Percentiles rank a stretch among this genome's conserved stretches.
phyloP scores from a whole-genome alignment of 441 rosid genomes.

The Brassica hybrid region DNA sequence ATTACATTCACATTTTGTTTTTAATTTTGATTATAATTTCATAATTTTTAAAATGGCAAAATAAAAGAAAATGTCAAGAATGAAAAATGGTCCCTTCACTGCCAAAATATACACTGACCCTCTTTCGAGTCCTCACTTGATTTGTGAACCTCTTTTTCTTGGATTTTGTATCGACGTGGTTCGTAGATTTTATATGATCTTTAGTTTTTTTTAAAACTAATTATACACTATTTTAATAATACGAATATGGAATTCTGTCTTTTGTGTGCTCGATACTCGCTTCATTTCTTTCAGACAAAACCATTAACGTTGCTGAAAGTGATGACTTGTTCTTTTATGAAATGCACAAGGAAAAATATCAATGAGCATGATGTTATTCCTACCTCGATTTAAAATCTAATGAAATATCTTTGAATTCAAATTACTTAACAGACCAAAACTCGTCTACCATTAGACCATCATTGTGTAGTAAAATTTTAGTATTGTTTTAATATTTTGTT shows the following conservation, averaged over 20 bases:
- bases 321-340: too few relatives aligned
- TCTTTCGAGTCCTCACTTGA: background rate
- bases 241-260: too few relatives aligned
- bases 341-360: background rate
- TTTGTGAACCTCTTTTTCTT: conserved; percentile 1
- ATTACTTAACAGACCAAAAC: too few relatives aligned
- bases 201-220: background rate
- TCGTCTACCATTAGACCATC: too few relatives aligned
- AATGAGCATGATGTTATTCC: background rate
- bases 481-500: background rate
- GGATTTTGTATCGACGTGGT: conserved; percentile 12
- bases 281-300: too few relatives aligned
- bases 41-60: background rate
- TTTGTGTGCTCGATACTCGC: too few relatives aligned
- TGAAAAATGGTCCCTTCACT: conserved; percentile 11
- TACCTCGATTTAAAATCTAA: too few relatives aligned
- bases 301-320: too few relatives aligned
- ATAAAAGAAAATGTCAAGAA: background rate
- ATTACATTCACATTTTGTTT: background rate
- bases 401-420: too few relatives aligned
- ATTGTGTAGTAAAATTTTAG: too few relatives aligned
- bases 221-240: too few relatives aligned
- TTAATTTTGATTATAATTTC: background rate
- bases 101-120: conserved; percentile 15
- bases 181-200: background rate